phyloP scores from a whole-genome alignment of 176 grass and related monocot genomes.

The Hyparrhenia diplandra region DNA sequence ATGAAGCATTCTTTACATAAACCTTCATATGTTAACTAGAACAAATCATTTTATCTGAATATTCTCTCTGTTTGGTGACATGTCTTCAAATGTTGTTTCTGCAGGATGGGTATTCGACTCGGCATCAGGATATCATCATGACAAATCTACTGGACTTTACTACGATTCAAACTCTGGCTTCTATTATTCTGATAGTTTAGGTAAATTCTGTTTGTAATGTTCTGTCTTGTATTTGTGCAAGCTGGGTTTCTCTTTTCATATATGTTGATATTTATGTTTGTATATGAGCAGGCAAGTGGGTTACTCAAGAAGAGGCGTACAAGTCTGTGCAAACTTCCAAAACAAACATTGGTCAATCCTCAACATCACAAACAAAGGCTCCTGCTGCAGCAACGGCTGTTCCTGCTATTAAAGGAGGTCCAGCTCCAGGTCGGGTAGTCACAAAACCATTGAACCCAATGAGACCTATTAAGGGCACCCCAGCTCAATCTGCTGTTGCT shows the following conservation, averaged over 20 bases:
- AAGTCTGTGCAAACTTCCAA: conserved; percentile 39
- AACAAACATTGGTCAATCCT: conserved; percentile 35
- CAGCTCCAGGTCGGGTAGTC: conserved; percentile 62
- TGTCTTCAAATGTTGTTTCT: conserved; percentile 19
- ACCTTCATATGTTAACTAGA: not conserved
- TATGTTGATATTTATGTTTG: conserved; percentile 10
- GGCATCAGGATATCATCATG: conserved; percentile 67
- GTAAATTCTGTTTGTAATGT: conserved; percentile 26
- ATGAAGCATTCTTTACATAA: not conserved
- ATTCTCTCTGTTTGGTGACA: not conserved
- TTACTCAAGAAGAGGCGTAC: conserved; percentile 74
- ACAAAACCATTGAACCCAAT: conserved; percentile 65
- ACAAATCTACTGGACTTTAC: conserved; percentile 62
- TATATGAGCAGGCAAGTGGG: conserved; percentile 63
- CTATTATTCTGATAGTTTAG: conserved; percentile 76
- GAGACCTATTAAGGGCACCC: conserved; percentile 53
- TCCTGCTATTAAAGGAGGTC: conserved; percentile 45
- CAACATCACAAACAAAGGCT: conserved; percentile 37
- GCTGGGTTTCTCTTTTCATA: not conserved
- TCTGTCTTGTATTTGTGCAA: not conserved
- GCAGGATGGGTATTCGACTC: conserved; percentile 72
- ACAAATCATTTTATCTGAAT: not conserved
- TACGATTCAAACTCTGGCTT: conserved; percentile 73
- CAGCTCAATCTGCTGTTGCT: conserved; percentile 35
- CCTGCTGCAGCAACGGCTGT: not conserved